Evolutionary conservation across 352 stramenopile genomes (phyloP), one percentile per base, ranked within the genome.

Genomic region (Globisporangium viniferum): DNA sequence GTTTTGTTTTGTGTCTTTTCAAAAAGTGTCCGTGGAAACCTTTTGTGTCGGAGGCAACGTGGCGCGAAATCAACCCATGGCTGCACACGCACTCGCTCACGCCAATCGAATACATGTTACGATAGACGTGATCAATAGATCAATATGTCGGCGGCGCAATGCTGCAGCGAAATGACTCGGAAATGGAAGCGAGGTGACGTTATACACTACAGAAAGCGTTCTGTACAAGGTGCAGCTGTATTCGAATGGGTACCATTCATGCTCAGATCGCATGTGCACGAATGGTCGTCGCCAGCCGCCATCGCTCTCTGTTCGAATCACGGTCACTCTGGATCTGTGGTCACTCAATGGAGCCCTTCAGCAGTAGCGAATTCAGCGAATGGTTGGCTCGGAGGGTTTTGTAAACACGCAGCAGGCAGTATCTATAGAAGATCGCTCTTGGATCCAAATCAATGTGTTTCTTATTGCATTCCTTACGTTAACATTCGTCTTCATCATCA

Each of bases 401-500:
- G 6, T 48, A 48, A n/a, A 49, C 41, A 49, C 41, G 10, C 41
- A 2, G 10, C 35, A 41, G 14, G 41, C 15, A 22, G 41, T 9
- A 49, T 20, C 41, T 49, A 49, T 49, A 9, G 41, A 51, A 51
- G 44, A 51, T 51, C 44, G 0, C 15, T 24, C 18, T 24, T 22
- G 2, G 44, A n/a, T 24, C 18, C 44, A 51, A 14, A 51, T 46
- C 18, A 8, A 22, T 8, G 44, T 51, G 44, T 49, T n/a, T 3
- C 22, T 15, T 22, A 24, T 51, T 22, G 18, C 18, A 51, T n/a
- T 33, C 31, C 31, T 33, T 51, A 12, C 44, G 18, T 12, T n/a
- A 51, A 18, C 44, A 18, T 24, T 24, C 15, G 44, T 22, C 44
- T 51, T 8, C 44, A 46, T 22, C 18, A n/a, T 29, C 44, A 95